A percentile compares a stretch with the other conserved stretches of the same genome.
phyloP scores from a whole-genome alignment of 2,329 filamentous ascomycete genomes.

The Bipolaris oryzae region DNA sequence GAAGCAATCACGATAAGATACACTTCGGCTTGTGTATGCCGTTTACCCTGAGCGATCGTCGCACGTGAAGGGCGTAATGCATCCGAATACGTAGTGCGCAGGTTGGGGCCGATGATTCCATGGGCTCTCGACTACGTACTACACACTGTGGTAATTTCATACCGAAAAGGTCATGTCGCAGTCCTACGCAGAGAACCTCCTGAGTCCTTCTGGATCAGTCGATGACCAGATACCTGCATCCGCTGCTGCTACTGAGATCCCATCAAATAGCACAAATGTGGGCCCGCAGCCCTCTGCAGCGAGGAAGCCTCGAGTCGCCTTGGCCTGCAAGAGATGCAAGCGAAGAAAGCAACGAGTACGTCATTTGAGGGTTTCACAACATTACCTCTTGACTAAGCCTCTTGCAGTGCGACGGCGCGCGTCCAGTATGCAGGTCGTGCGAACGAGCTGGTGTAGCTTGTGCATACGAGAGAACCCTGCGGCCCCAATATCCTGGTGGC shows the following conservation, averaged over 20 bases:
- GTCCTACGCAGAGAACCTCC: conserved; percentile 2
- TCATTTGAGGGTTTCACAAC: not conserved
- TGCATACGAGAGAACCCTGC: conserved; percentile 31
- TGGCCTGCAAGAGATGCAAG: conserved; percentile 37
- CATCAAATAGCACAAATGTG: conserved; percentile 5
- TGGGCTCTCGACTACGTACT: not conserved
- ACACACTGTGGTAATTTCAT: conserved; percentile 1
- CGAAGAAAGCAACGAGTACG: conserved; percentile 36
- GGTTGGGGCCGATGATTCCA: conserved; percentile 1
- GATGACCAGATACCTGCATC: conserved; percentile 2
- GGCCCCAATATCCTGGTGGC: conserved; percentile 36
- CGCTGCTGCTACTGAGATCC: conserved; percentile 12
- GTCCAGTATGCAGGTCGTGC: conserved; percentile 32
- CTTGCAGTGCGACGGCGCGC: conserved; percentile 31
- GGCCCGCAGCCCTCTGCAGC: conserved; percentile 8
- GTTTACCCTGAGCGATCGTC: not conserved
- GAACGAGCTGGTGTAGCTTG: conserved; percentile 27
- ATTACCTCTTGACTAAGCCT: conserved; percentile 1
- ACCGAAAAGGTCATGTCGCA: conserved; percentile 13
- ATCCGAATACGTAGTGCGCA: not conserved
- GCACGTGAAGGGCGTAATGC: conserved; percentile 8
- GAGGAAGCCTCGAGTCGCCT: conserved; percentile 28
- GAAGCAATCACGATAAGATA: conserved; percentile 7
- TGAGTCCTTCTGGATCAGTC: conserved; percentile 5
- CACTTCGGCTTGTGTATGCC: conserved; percentile 8